These are phyloP conservation scores for Exophiala xenobiotica DNA, from an alignment of 2,329 filamentous ascomycete species.

Conservation along the genomic window DNA sequence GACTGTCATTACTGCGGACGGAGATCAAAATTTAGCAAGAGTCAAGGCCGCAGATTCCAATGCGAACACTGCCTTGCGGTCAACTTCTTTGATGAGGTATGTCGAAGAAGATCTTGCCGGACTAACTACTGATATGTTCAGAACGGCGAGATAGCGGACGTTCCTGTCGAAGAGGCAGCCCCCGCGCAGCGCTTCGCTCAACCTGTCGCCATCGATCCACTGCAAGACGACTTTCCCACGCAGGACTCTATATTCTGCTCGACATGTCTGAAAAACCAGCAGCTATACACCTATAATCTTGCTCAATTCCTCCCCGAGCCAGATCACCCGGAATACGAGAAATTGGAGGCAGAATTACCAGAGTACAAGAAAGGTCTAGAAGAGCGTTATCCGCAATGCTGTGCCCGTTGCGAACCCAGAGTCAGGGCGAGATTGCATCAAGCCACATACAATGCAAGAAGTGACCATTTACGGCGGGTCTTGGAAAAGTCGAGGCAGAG, in stretches of 20 bases:
- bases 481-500: constrained; percentile 61
- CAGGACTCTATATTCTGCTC: constrained; percentile 61
- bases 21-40: constrained; percentile 40
- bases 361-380: constrained; percentile 72
- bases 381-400: constrained; percentile 83
- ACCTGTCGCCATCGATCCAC: constrained; percentile 37
- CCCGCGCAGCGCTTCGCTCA: constrained; percentile 49
- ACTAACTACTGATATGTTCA: constrained; percentile 41
- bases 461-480: constrained; percentile 74
- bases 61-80: constrained; percentile 79
- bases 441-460: constrained; percentile 77
- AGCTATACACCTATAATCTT: constrained; percentile 71
- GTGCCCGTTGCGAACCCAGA: constrained; percentile 71
- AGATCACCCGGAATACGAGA: constrained; percentile 65
- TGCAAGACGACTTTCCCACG: constrained; percentile 23
- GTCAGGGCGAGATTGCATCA: constrained; percentile 69
- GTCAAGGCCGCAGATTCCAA: constrained; percentile 63
- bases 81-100: constrained; percentile 85
- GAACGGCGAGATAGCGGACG: constrained; percentile 88
- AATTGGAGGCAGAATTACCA: constrained; percentile 67
- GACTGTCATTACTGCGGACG: constrained; percentile 82
- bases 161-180: constrained; percentile 60
- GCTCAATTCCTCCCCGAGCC: constrained; percentile 73
- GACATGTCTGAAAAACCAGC: constrained; percentile 85
- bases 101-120: constrained; percentile 28